Evolutionary conservation across 805 yeast species (phyloP).

Genomic region (Kazachstania bromeliacearum): DNA sequence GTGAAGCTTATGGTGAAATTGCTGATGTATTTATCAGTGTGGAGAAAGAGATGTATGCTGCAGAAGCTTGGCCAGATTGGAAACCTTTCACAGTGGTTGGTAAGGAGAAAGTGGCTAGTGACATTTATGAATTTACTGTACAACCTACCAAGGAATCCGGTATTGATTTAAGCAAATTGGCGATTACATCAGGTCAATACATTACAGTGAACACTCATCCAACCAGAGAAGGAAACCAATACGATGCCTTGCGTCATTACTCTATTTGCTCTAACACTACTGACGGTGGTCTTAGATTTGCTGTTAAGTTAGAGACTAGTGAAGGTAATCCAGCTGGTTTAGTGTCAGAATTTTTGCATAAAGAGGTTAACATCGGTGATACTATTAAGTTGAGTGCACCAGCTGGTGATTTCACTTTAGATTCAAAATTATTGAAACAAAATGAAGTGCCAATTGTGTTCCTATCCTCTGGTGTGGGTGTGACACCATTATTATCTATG

Average conservation of each 20-base stretch:
- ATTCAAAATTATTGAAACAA: slow-evolving; percentile 22
- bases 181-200: slow-evolving; percentile 35
- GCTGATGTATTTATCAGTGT: slow-evolving; percentile 51
- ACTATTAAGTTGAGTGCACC: slow-evolving; percentile 47
- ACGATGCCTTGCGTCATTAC: slow-evolving; percentile 47
- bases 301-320: slow-evolving; percentile 40
- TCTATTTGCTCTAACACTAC: slow-evolving; percentile 39
- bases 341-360: slow-evolving; percentile 43
- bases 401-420: slow-evolving; percentile 41
- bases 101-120: slow-evolving; percentile 35
- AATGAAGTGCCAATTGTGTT: slow-evolving; percentile 32
- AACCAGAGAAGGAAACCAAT: slow-evolving; percentile 30
- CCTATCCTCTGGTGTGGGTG: slow-evolving; percentile 58
- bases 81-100: slow-evolving; percentile 39
- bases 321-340: slow-evolving; percentile 32
- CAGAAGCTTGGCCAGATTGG: slow-evolving; percentile 53
- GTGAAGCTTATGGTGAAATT: slow-evolving; percentile 51
- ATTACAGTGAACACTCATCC: slow-evolving; percentile 31
- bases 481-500: slow-evolving; percentile 54
- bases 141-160: slow-evolving; percentile 36
- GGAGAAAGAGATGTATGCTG: slow-evolving; percentile 40
- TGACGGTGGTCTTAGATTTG: slow-evolving; percentile 41
- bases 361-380: slow-evolving; percentile 40
- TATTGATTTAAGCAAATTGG: slow-evolving; percentile 13
- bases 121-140: slow-evolving; percentile 45